Evolutionary conservation across 2,329 filamentous ascomycete species (phyloP).

Genomic region (Coniochaeta ligniaria): DNA sequence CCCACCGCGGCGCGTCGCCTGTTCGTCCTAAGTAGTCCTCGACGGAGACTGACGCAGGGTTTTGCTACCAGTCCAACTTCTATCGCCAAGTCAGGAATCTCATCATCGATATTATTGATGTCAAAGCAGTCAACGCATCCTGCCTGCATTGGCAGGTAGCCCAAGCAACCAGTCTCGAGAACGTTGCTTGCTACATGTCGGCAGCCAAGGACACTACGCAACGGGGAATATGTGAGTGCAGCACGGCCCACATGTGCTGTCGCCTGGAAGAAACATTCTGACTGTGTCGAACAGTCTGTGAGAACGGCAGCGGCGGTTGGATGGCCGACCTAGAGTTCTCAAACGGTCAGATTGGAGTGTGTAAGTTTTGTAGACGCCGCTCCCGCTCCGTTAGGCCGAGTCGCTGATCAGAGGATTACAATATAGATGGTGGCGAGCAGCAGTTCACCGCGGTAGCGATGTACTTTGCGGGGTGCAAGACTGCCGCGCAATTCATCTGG

Average conservation of each 20-base stretch:
- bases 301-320: slow-evolving; percentile 30
- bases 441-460: slow-evolving; percentile 60
- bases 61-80: slow-evolving; percentile 49
- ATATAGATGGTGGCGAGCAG: no score
- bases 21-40: slow-evolving; percentile 11
- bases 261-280: no score
- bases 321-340: slow-evolving; percentile 37
- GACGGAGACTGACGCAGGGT: not conserved
- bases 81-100: slow-evolving; percentile 60
- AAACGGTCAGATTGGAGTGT: slow-evolving; percentile 47
- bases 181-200: slow-evolving; percentile 33
- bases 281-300: slow-evolving; percentile 1
- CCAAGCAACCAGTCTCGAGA: slow-evolving; percentile 45
- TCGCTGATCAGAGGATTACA: no score
- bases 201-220: slow-evolving; percentile 13
- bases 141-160: slow-evolving; percentile 60
- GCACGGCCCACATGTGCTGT: no score
- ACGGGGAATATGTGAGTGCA: slow-evolving; percentile 14
- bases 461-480: slow-evolving; percentile 54
- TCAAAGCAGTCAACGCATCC: slow-evolving; percentile 21
- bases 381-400: no score
- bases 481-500: slow-evolving; percentile 61
- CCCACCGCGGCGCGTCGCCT: slow-evolving; percentile 43
- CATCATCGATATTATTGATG: slow-evolving; percentile 42
- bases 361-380: slow-evolving; percentile 13